Conservation (phyloP, 768 basidiomycete species). For the Leccinum olivaceopallidum region DNA sequence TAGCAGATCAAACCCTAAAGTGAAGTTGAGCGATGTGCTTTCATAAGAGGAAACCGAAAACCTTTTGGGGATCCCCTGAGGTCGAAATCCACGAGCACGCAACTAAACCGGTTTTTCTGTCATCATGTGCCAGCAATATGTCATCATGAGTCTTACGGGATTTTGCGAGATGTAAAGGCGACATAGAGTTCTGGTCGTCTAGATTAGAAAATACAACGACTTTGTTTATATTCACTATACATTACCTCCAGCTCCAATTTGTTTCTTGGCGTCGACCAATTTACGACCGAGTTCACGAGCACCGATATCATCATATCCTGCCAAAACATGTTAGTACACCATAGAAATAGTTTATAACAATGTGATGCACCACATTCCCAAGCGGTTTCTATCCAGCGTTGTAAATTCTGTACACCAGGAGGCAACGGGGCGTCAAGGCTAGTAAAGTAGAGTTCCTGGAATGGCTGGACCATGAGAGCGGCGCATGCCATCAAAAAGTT, state of each 20-base stretch:
- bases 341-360: not conserved
- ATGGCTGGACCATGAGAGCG: slow-evolving; percentile 64
- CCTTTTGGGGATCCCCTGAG: slow-evolving; percentile 45
- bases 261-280: slow-evolving; percentile 60
- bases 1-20: slow-evolving; percentile 47
- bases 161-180: slow-evolving; percentile 74
- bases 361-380: slow-evolving; percentile 61
- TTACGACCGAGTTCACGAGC: slow-evolving; percentile 53
- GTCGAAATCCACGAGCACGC: slow-evolving; percentile 67
- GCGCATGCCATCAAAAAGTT: slow-evolving; percentile 82
- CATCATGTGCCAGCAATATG: not conserved
- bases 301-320: slow-evolving; percentile 77
- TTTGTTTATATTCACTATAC: not conserved
- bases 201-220: not conserved
- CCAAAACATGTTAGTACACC: not conserved
- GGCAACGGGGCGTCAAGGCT: slow-evolving; percentile 55
- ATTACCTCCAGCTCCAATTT: slow-evolving; percentile 80
- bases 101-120: slow-evolving; percentile 36
- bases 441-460: slow-evolving; percentile 61
- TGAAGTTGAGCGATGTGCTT: not conserved
- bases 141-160: slow-evolving; percentile 61
- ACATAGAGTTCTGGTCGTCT: slow-evolving; percentile 62
- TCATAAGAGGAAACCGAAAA: slow-evolving; percentile 22
- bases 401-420: slow-evolving; percentile 75
- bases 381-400: slow-evolving; percentile 77